Evolutionary conservation across 768 basidiomycete genomes (phyloP), one percentile per base, ranked within the genome.

Genomic region (Mycena vitilis): DNA sequence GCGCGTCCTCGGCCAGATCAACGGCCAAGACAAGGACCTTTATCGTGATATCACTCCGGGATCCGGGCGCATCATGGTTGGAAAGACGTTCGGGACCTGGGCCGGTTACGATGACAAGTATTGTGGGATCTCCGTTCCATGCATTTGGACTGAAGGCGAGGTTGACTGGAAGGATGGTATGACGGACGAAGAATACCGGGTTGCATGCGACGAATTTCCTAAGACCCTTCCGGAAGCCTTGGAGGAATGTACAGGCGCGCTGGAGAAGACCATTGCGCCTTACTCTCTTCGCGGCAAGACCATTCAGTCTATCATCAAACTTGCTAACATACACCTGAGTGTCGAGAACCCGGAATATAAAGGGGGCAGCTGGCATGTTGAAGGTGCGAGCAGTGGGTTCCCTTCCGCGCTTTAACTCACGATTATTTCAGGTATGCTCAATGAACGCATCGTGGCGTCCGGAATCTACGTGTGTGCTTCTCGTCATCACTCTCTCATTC

Each of bases 241-340:
- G 11, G 42, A 66, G 22, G 37, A 48, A 45, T 60, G 65, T 34
- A 58, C 63, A n/a, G 63, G 60, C 16, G 69, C 34, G 30, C 56
- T 70, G 20, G 55, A 70, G 37, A 40, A 53, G 34, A 42, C 36
- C 0, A 58, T 70, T 12, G 20, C 18, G 4, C 69, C 69, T 1
- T 70, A 65, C 30, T 66, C 69, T 30, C 60, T 70, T 12, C 45
- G 64, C 15, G 69, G 69, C 44, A 71, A 67, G 49, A 70, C 69
- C 3, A 65, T 80, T 7, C 80, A 81, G 60, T 71, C 78, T 20
- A 78, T 81, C 58, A 75, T 81, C 61, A 81, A 80, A 65, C 74
- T 80, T 9, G 80, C 79, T 1, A 79, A 78, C 63, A 80, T 81
- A 47, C 57, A 73, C n/a, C 55, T 77, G 60, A 78, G 78, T 0